Evolutionary conservation across 2,329 filamentous ascomycete species (phyloP).

Genomic region (Neurospora sp.): DNA sequence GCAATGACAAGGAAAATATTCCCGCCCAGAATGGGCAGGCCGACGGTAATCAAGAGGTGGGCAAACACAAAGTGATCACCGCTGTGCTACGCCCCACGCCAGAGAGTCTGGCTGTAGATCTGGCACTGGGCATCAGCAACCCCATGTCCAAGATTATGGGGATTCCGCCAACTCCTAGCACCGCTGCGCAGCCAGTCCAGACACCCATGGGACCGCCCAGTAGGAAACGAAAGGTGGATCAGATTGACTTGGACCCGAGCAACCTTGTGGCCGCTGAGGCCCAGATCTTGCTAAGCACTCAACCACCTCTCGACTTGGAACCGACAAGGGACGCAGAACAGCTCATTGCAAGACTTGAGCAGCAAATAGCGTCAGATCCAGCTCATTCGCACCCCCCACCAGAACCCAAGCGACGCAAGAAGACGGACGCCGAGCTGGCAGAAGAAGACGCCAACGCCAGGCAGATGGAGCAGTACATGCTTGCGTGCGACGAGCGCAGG

Average conservation of each 20-base stretch:
- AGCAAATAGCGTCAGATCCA: slow-evolving; percentile 53
- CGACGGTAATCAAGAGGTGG: slow-evolving; percentile 34
- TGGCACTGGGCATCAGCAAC: slow-evolving; percentile 32
- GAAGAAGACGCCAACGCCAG: slow-evolving; percentile 89
- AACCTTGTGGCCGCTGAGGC: slow-evolving; percentile 70
- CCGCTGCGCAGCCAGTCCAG: slow-evolving; percentile 32
- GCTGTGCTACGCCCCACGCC: slow-evolving; percentile 78
- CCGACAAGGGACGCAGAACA: slow-evolving; percentile 61
- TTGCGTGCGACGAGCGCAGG: slow-evolving; percentile 78
- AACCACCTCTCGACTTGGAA: slow-evolving; percentile 66
- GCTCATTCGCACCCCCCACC: slow-evolving; percentile 70
- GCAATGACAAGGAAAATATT: slow-evolving; percentile 50
- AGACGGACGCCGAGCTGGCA: slow-evolving; percentile 88
- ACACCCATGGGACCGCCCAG: slow-evolving; percentile 43
- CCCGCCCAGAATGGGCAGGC: slow-evolving; percentile 38
- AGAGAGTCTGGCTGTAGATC: slow-evolving; percentile 64
- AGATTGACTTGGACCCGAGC: slow-evolving; percentile 65
- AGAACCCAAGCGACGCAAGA: slow-evolving; percentile 79
- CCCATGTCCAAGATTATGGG: background rate
- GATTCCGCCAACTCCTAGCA: slow-evolving; percentile 62
- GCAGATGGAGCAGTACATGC: slow-evolving; percentile 84
- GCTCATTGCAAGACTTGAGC: slow-evolving; percentile 61
- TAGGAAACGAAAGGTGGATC: slow-evolving; percentile 60
- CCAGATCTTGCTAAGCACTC: slow-evolving; percentile 63
- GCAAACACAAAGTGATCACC: slow-evolving; percentile 61